Conservation (phyloP, 2,329 filamentous ascomycete genomes). For the Verticillium dahliae region DNA sequence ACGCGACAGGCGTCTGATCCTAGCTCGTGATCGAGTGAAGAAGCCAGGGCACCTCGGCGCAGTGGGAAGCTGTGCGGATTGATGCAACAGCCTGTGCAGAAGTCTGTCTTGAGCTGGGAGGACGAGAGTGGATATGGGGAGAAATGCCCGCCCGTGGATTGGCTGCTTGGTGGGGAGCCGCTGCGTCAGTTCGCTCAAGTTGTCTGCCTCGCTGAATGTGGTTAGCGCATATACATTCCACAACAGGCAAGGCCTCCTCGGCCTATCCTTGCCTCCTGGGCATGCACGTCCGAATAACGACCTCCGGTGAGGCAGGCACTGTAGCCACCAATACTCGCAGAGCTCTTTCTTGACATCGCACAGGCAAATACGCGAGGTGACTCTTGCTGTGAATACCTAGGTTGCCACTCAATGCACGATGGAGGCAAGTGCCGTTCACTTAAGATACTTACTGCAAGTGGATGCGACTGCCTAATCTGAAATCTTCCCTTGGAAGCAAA, state of each 20-base stretch:
- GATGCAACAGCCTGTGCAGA: slow-evolving; percentile 13
- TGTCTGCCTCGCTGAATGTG: background rate
- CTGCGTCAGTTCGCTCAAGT: background rate
- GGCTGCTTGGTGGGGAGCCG: background rate
- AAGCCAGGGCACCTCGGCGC: background rate
- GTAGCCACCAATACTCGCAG: too few relatives aligned
- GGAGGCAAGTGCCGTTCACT: too few relatives aligned
- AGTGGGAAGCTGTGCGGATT: slow-evolving; percentile 13
- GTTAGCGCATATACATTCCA: background rate
- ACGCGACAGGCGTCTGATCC: background rate
- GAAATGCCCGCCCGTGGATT: background rate
- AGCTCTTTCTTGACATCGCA: too few relatives aligned
- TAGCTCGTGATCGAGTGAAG: background rate
- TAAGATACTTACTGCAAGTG: too few relatives aligned
- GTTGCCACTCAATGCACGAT: too few relatives aligned
- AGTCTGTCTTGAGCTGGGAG: background rate
- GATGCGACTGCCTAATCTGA: too few relatives aligned
- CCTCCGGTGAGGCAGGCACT: too few relatives aligned
- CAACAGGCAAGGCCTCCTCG: background rate
- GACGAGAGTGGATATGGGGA: background rate
- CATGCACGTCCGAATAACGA: too few relatives aligned
- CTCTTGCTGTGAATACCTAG: too few relatives aligned
- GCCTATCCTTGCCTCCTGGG: background rate
- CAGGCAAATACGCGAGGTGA: background rate
- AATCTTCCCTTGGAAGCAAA: too few relatives aligned